phyloP scores from a whole-genome alignment of 176 grass and related monocot genomes.

The Lolium multiflorum region DNA sequence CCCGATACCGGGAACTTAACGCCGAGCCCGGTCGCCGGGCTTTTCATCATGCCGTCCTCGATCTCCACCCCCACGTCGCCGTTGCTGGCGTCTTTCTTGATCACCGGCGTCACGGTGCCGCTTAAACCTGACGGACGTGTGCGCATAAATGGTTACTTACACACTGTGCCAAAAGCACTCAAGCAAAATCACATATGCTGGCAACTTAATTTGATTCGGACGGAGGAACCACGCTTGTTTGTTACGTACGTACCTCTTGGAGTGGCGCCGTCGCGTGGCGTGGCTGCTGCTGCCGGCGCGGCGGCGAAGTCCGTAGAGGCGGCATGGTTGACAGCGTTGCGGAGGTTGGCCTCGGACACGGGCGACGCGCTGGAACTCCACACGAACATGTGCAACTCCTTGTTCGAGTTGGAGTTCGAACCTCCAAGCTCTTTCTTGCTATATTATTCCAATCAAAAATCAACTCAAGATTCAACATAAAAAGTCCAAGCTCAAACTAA shows the following conservation, averaged over 20 bases:
- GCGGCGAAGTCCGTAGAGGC: conserved; percentile 77
- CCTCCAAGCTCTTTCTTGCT: conserved; percentile 81
- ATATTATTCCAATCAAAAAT: not conserved
- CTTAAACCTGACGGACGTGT: conserved; percentile 41
- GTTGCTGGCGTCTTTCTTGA: conserved; percentile 46
- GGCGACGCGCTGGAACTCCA: conserved; percentile 99
- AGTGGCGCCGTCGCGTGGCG: conserved; percentile 52
- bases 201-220: not conserved
- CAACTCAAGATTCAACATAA: not conserved
- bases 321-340: conserved; percentile 91
- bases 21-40: conserved; percentile 39
- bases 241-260: conserved; percentile 72
- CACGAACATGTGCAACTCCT: conserved; percentile 99
- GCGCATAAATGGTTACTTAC: not conserved
- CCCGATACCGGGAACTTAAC: conserved; percentile 82
- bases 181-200: too few species aligned
- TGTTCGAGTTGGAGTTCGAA: conserved; percentile 75
- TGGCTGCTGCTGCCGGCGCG: not conserved
- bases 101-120: conserved; percentile 66
- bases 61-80: conserved; percentile 66
- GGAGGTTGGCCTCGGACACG: conserved; percentile 90
- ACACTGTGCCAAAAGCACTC: not conserved
- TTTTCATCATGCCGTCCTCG: conserved; percentile 76
- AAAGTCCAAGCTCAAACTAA: not conserved
- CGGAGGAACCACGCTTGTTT: not conserved